These are phyloP conservation scores for Agarophyton chilense DNA, from an alignment of 23 red algal genomes.

Conservation along the genomic window DNA sequence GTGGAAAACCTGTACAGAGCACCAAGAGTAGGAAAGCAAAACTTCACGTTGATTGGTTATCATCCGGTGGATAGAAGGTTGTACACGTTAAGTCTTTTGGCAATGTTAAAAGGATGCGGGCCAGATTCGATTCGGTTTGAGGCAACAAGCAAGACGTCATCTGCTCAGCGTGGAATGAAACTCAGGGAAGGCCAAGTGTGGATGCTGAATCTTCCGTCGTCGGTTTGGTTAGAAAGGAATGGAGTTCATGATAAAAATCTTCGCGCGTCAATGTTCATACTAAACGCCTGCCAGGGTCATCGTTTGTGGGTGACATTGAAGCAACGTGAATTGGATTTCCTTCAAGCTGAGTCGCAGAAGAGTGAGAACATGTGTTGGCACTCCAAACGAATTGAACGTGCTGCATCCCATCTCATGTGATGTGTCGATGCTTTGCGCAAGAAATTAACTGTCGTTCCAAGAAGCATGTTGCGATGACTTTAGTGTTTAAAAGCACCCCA, in stretches of 20 bases:
- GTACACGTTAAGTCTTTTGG: neutral
- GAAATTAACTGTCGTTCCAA: no score
- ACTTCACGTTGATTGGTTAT: no score
- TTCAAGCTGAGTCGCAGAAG: neutral
- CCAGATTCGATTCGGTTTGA: neutral
- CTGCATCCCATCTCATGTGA: no score
- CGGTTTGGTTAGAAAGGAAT: no score
- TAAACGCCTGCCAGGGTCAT: conserved; percentile 1
- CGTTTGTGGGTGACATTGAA: neutral
- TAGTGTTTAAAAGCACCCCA: no score
- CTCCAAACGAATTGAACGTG: no score
- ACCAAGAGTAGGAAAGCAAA: neutral
- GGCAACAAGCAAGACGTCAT: neutral
- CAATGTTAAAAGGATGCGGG: conserved; percentile 3
- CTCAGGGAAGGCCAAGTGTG: neutral
- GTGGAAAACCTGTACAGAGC: neutral
- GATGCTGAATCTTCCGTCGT: conserved; percentile 1
- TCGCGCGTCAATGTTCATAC: neutral
- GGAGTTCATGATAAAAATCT: no score
- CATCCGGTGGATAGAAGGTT: neutral
- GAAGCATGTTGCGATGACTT: no score
- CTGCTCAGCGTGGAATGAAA: neutral
- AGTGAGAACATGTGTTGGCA: neutral
- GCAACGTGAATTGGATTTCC: neutral
- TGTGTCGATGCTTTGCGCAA: no score